phyloP scores from a whole-genome alignment of 2,329 filamentous ascomycete species.

The Fusarium papillatum region DNA sequence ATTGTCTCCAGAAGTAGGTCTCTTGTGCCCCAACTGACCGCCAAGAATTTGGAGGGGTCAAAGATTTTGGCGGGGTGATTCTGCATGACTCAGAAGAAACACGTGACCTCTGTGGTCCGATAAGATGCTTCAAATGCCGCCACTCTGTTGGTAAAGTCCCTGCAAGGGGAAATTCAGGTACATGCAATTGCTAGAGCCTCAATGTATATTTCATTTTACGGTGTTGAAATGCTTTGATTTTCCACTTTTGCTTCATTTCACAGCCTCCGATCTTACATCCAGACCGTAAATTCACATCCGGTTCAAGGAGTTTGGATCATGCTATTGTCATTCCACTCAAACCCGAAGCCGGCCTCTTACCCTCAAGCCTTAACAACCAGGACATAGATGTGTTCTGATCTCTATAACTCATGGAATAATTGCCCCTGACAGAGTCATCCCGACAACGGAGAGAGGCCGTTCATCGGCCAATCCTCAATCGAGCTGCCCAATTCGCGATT shows the following conservation, averaged over 20 bases:
- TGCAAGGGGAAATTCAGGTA: constrained; percentile 5
- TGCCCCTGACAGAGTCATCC: neutral
- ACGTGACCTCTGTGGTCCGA: constrained; percentile 30
- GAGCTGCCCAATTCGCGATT: neutral
- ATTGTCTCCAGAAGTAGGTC: constrained; percentile 29
- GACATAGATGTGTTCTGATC: neutral
- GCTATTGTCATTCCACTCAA: constrained; percentile 36
- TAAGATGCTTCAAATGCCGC: constrained; percentile 15
- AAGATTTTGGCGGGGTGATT: constrained; percentile 43
- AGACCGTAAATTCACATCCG: constrained; percentile 4
- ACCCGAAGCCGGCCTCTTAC: constrained; percentile 33
- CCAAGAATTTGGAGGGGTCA: constrained; percentile 41
- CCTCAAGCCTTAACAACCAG: neutral
- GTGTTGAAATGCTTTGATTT: neutral
- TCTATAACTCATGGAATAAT: constrained; percentile 5
- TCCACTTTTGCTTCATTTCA: constrained; percentile 6
- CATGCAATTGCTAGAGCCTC: neutral
- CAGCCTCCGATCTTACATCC: neutral
- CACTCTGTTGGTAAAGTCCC: constrained; percentile 2
- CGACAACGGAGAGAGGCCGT: constrained; percentile 9
- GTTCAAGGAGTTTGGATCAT: constrained; percentile 6
- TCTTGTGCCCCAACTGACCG: constrained; percentile 32
- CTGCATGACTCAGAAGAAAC: constrained; percentile 40
- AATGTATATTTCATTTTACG: constrained; percentile 6
- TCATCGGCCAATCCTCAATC: constrained; percentile 7